Conservation (phyloP, 495 filamentous ascomycete species). For the Aspergillus heteromorphus region DNA sequence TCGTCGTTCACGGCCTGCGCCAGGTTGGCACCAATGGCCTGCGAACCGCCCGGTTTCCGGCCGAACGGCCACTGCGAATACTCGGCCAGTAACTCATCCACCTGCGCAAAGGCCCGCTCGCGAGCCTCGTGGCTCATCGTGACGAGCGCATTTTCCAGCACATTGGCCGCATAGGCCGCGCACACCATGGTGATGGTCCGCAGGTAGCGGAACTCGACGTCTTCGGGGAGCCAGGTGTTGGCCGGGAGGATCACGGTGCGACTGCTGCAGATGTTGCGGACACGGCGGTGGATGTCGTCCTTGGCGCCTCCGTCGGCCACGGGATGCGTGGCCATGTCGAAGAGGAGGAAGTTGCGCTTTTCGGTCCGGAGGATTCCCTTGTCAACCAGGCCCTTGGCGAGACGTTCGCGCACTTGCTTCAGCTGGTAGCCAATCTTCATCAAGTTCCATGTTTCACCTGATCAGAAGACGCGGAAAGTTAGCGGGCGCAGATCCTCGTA, state of each 20-base stretch:
- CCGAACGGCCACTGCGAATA: slow-evolving; percentile 97
- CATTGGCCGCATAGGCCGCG: slow-evolving; percentile 96
- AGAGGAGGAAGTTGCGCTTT: slow-evolving; percentile 98
- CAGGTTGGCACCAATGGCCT: slow-evolving; percentile 87
- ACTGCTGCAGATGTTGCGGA: slow-evolving; percentile 87
- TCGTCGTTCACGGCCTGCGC: slow-evolving; percentile 86
- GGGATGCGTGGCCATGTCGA: slow-evolving; percentile 99
- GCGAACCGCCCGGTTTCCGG: slow-evolving; percentile 64
- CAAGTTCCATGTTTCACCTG: slow-evolving; percentile 98
- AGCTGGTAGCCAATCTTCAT: slow-evolving; percentile 99
- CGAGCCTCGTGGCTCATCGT: slow-evolving; percentile 90
- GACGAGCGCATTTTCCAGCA: slow-evolving; percentile 92
- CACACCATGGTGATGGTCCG: slow-evolving; percentile 94
- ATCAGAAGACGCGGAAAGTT: slow-evolving; percentile 13
- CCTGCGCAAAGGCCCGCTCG: slow-evolving; percentile 91
- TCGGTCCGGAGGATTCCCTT: slow-evolving; percentile 98
- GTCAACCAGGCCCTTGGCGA: slow-evolving; percentile 97
- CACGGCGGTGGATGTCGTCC: slow-evolving; percentile 89
- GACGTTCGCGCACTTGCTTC: slow-evolving; percentile 96
- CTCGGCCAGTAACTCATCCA: slow-evolving; percentile 90
- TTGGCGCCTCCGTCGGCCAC: slow-evolving; percentile 95
- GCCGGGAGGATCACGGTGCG: slow-evolving; percentile 84
- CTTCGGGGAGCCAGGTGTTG: slow-evolving; percentile 84
- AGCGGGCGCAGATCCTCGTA: slow-evolving; percentile 3
- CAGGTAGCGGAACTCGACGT: slow-evolving; percentile 85